A percentile compares a stretch with the other conserved stretches of the same genome.
These are phyloP conservation scores for Scheffersomyces stipitis DNA, from an alignment of 805 yeast species.

Conservation along the genomic window DNA sequence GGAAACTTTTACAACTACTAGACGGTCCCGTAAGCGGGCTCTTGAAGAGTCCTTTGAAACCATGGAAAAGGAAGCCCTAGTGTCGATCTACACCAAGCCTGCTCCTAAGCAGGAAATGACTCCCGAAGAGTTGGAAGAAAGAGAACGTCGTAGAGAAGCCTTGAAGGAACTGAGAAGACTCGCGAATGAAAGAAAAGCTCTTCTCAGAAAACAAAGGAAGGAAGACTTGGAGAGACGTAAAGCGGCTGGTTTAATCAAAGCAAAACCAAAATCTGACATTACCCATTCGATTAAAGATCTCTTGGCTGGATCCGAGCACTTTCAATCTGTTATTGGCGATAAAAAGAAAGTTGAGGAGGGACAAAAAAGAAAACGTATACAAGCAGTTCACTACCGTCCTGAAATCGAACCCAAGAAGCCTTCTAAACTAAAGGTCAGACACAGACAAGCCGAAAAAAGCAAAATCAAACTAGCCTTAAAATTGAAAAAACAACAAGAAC, in stretches of 20 bases:
- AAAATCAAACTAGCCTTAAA: constrained; percentile 6
- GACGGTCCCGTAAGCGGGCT: constrained; percentile 15
- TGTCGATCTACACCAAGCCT: not conserved
- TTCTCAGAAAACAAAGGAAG: constrained; percentile 2
- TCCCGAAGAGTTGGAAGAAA: constrained; percentile 13
- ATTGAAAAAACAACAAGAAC: constrained; percentile 8
- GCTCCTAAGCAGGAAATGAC: constrained; percentile 7
- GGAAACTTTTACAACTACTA: constrained; percentile 2
- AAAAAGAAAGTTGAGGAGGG: constrained; percentile 30
- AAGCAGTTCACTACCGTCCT: constrained; percentile 26
- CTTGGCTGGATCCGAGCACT: constrained; percentile 31
- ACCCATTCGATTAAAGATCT: constrained; percentile 5
- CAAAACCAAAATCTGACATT: constrained; percentile 1
- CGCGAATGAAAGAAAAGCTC: constrained; percentile 3
- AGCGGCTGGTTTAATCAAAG: constrained; percentile 4
- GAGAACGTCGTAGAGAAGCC: constrained; percentile 6
- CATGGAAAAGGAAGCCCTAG: constrained; percentile 12
- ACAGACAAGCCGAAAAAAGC: constrained; percentile 8
- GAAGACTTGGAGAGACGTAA: constrained; percentile 1
- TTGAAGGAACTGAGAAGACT: constrained; percentile 6
- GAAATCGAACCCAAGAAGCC: constrained; percentile 16
- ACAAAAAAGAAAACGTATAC: constrained; percentile 31
- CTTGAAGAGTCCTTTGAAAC: constrained; percentile 13
- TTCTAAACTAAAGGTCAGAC: constrained; percentile 9
- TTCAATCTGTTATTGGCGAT: constrained; percentile 43